These are phyloP conservation scores for Arthrobotrys entomopaga DNA, from an alignment of 2,329 filamentous ascomycete species.

Conservation along the genomic window DNA sequence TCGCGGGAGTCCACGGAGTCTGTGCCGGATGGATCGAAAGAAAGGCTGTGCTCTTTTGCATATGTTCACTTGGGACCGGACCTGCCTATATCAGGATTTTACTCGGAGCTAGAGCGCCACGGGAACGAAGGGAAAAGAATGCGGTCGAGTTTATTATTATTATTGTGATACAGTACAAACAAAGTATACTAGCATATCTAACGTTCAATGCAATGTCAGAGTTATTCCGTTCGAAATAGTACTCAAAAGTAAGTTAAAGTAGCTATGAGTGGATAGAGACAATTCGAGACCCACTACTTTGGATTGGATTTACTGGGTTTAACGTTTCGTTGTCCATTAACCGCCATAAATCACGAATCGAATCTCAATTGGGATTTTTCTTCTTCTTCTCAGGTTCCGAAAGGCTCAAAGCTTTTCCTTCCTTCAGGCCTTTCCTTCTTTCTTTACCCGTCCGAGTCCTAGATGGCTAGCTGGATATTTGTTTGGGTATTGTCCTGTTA, in stretches of 20 bases:
- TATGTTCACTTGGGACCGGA: background rate
- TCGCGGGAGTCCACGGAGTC: slow-evolving; percentile 34
- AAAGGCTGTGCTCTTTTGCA: slow-evolving; percentile 44
- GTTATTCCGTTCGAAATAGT: too few species aligned
- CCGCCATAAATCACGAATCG: background rate
- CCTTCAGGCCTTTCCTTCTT: too few species aligned
- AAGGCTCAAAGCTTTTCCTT: too few species aligned
- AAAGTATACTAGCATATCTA: too few species aligned
- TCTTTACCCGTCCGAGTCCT: too few species aligned
- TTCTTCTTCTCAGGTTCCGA: slow-evolving; percentile 2
- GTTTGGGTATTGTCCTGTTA: too few species aligned
- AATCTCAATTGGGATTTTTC: background rate
- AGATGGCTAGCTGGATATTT: too few species aligned
- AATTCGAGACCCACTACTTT: slow-evolving; percentile 22
- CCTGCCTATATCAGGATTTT: slow-evolving; percentile 50
- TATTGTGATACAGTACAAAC: too few species aligned
- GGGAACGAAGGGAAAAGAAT: slow-evolving; percentile 4
- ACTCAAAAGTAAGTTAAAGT: too few species aligned
- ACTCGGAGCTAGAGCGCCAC: slow-evolving; percentile 9
- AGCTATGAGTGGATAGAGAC: too few species aligned
- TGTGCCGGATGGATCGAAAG: slow-evolving; percentile 34
- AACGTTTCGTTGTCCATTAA: background rate
- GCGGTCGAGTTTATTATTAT: too few species aligned
- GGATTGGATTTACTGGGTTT: slow-evolving; percentile 34
- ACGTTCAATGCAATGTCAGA: too few species aligned